These are phyloP conservation scores for Stachybotrys chartarum DNA, from an alignment of 2,329 filamentous ascomycete species.

Conservation along the genomic window DNA sequence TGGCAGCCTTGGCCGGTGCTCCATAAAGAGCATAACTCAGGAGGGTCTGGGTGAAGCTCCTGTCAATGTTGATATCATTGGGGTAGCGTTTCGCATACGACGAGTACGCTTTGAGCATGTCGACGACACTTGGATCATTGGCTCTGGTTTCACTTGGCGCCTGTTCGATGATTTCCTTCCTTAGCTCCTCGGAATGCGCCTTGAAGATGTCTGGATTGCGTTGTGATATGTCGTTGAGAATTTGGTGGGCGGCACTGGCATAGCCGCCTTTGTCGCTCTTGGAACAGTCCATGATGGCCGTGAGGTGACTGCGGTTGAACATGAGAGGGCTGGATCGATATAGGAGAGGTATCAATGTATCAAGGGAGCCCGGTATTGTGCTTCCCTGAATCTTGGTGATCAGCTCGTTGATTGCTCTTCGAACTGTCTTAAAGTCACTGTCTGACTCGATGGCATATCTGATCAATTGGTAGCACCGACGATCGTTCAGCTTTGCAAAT, in stretches of 20 bases:
- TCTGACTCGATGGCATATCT: constrained; percentile 78
- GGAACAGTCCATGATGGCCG: constrained; percentile 81
- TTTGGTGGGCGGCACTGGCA: constrained; percentile 73
- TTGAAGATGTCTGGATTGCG: constrained; percentile 87
- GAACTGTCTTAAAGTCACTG: constrained; percentile 86
- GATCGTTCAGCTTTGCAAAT: constrained; percentile 86
- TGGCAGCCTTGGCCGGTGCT: constrained; percentile 73
- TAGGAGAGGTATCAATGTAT: constrained; percentile 74
- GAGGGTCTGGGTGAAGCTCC: constrained; percentile 74
- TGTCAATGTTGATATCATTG: constrained; percentile 72
- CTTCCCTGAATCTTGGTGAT: constrained; percentile 70
- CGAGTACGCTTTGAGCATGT: constrained; percentile 89
- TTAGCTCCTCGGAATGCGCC: constrained; percentile 84
- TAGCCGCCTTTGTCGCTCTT: constrained; percentile 76
- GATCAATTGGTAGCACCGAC: constrained; percentile 82
- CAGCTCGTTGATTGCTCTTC: constrained; percentile 84
- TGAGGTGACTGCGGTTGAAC: constrained; percentile 91
- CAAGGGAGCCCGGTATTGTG: constrained; percentile 58
- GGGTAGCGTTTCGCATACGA: constrained; percentile 85
- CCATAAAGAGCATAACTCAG: constrained; percentile 79
- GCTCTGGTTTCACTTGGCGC: constrained; percentile 61
- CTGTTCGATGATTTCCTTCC: constrained; percentile 75
- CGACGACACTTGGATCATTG: constrained; percentile 71
- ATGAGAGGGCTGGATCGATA: constrained; percentile 79
- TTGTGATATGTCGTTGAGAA: constrained; percentile 87